Base-by-base conservation (phyloP, 768 basidiomycete genomes). In the Boletus rubropictus region DNA sequence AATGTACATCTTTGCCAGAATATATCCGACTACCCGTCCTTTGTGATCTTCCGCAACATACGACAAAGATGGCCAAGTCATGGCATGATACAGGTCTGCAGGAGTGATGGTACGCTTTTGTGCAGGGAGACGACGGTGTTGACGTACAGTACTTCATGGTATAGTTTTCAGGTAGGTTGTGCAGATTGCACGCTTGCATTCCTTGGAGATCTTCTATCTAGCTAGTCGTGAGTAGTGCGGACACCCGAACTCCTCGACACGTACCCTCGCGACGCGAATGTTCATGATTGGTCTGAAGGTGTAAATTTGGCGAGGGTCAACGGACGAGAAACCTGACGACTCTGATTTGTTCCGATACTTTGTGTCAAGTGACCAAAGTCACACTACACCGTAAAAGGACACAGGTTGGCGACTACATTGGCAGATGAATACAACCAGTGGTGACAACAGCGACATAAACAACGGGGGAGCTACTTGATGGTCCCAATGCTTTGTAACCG, bases 141-240 rank as follows among this genome's bases (percentile, higher is more conserved):
- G 41, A 67, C 79, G 42, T 48, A 87, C 84, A 88, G 56, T 86
- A 85, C 51, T 83, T 80, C 74, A 90, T 82, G 11, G 79, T 81
- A 59, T 92, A 92, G 69, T 92, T 91, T 67, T 95, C 93, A 0
- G 93, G 93, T 25, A 97, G 71, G 60, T 95, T 96, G 65, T 92
- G 84, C 51, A 95, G 72, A 66, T 97, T 97, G 60, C 88, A 84
- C 46, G 90, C 85, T 67, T 97, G 93, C 90, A 96, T 95, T 14
- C 86, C 90, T 56, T 82, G 71, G 54, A 95, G 77, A 68, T 96
- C 93, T 41, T 86, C 88, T 59, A 86, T 78, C 90, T 94, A 62
- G 25, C 45, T 42, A 18, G 46, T 39, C 38, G 51, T 65, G 49
- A 65, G 54, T 33, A 42, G 41, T 39, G 42, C 17, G 8, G 27